These are phyloP conservation scores for Aegilops speltoides DNA, from an alignment of 176 grass and related monocot genomes.

Conservation along the genomic window DNA sequence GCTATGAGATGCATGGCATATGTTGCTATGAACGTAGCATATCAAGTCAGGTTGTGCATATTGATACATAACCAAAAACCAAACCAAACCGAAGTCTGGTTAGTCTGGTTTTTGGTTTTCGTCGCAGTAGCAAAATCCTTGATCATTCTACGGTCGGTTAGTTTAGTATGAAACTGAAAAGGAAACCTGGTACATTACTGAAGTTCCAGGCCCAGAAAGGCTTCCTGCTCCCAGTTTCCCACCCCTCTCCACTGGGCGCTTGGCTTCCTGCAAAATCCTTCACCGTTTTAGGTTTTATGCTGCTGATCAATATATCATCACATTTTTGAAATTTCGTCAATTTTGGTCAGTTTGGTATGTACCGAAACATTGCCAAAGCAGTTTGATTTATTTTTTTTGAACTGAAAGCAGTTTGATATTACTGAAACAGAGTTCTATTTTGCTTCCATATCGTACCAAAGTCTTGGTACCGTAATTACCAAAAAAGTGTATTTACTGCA, in stretches of 20 bases:
- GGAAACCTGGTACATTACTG: background rate
- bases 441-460: background rate
- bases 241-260: background rate
- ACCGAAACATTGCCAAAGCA: background rate
- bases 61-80: background rate
- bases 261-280: background rate
- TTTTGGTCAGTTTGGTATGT: background rate
- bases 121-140: background rate
- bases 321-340: background rate
- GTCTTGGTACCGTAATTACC: background rate
- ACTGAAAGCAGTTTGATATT: background rate
- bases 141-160: background rate
- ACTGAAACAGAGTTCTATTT: background rate
- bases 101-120: background rate
- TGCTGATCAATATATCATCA: background rate
- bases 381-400: background rate
- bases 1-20: background rate
- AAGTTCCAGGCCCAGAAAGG: background rate
- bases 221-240: background rate
- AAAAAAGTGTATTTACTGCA: background rate
- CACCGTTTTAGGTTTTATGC: background rate
- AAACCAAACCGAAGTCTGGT: background rate
- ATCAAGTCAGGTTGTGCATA: background rate
- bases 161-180: background rate
- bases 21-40: background rate